phyloP scores from a whole-genome alignment of 2,329 filamentous ascomycete species.

The Phialophora expanda region DNA sequence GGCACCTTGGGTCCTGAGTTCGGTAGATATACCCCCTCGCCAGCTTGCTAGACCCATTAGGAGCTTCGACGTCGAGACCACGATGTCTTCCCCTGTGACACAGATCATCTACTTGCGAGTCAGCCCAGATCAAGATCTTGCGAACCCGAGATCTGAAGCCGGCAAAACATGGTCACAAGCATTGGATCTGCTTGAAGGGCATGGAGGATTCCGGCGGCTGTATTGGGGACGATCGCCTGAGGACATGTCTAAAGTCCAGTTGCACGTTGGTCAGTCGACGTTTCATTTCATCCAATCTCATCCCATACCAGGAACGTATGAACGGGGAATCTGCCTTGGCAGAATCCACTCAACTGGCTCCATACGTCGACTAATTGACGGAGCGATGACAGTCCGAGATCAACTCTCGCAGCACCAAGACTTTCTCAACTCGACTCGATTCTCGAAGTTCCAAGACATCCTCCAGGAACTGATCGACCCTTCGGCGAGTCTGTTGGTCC shows the following conservation, averaged over 20 bases:
- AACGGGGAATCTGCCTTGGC: not conserved
- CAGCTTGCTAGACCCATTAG: not conserved
- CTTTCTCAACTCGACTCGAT: conserved; percentile 39
- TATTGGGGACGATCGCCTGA: conserved; percentile 45
- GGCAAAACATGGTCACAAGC: conserved; percentile 39
- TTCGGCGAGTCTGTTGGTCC: conserved; percentile 9
- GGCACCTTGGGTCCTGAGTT: not conserved
- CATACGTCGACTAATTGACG: not conserved
- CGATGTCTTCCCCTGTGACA: conserved; percentile 14
- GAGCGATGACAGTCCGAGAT: conserved; percentile 31
- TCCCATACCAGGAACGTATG: not conserved
- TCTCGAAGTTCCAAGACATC: conserved; percentile 31
- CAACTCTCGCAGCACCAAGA: conserved; percentile 39
- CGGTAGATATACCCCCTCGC: not conserved
- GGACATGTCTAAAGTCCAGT: conserved; percentile 41
- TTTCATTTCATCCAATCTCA: not conserved
- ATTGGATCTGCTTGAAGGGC: conserved; percentile 35
- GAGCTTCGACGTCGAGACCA: not conserved
- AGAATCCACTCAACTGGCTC: not conserved
- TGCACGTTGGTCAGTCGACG: conserved; percentile 41
- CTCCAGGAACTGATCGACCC: conserved; percentile 22
- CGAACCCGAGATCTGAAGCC: conserved; percentile 20
- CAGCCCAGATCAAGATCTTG: conserved; percentile 17
- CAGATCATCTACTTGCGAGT: conserved; percentile 29
- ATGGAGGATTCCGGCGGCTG: conserved; percentile 40